Evolutionary conservation across 2,329 filamentous ascomycete species (phyloP), one percentile per base, ranked within the genome.

Genomic region (Sarocladiaceae sp.): DNA sequence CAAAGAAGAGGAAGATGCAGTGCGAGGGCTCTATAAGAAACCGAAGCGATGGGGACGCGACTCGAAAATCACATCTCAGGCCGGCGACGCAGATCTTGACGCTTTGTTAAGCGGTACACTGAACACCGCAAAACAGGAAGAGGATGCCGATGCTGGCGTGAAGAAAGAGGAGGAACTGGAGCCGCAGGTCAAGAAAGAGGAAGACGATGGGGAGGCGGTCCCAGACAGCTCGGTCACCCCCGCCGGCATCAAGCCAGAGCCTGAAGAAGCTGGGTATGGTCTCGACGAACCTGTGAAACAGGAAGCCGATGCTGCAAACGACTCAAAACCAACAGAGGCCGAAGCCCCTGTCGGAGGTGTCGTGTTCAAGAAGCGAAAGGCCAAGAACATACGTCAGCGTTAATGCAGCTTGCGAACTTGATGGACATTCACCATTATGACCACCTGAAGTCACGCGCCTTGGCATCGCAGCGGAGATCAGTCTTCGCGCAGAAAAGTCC

Each of bases 351-450:
- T 59, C 3, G 57, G 68, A 10, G 68, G 73, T 3, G 73, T 88
- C 2, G 68, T 88, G 3, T 93, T 91, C 64, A 91, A 90, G 66
- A 90, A 89, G 67, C 71, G 86, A 44, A 91, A 88, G 57, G 70
- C 79, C 12, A 84, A 81, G 67, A 76, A 73, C 42, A 70, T 81
- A 27, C 73, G 80, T 16, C 74, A 81, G 53, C 82, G 76, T 58
- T 82, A 55, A 66, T n/a, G n/a, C n/a, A n/a, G n/a, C n/a, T n/a
- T n/a, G n/a, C n/a, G n/a, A n/a, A n/a, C n/a, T n/a, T n/a, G n/a
- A n/a, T n/a, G n/a, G n/a, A n/a, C n/a, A n/a, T n/a, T n/a, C n/a
- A n/a, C n/a, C n/a, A n/a, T n/a, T n/a, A n/a, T n/a, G n/a, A n/a
- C n/a, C n/a, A n/a, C n/a, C n/a, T n/a, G n/a, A n/a, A n/a, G n/a